Conservation (phyloP, 2,329 filamentous ascomycete genomes). For the Pseudocercospora ulei region DNA sequence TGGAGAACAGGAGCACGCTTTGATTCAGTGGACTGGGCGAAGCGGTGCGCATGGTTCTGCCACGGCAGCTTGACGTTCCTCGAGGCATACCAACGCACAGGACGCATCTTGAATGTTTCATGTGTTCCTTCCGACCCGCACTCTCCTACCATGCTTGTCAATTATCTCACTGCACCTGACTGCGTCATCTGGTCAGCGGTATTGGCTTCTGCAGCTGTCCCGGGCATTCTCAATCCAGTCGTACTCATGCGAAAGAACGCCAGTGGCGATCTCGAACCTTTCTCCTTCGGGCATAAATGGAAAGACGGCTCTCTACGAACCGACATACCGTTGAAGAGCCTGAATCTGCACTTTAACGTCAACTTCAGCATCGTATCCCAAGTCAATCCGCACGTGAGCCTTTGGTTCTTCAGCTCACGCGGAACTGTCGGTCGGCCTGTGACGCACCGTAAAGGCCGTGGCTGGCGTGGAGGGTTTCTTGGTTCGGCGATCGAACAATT, state of each 20-base stretch:
- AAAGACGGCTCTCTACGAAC: constrained; percentile 92
- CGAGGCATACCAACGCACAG: constrained; percentile 88
- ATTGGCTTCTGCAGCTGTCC: constrained; percentile 85
- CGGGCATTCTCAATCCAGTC: constrained; percentile 88
- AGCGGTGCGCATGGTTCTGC: constrained; percentile 77
- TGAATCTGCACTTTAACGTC: constrained; percentile 96
- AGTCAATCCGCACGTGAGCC: constrained; percentile 95
- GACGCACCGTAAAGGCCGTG: constrained; percentile 82
- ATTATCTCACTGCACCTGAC: constrained; percentile 89
- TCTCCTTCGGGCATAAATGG: constrained; percentile 98
- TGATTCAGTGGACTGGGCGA: constrained; percentile 85
- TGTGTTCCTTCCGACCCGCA: constrained; percentile 95
- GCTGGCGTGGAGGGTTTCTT: constrained; percentile 92
- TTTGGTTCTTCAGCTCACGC: constrained; percentile 95
- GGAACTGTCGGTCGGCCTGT: constrained; percentile 87
- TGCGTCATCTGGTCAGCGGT: constrained; percentile 98
- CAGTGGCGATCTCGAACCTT: constrained; percentile 69
- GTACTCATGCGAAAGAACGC: constrained; percentile 81
- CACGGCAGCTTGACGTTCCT: constrained; percentile 85
- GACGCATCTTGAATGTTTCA: constrained; percentile 86
- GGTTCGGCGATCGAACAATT: constrained; percentile 89
- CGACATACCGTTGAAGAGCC: constrained; percentile 85
- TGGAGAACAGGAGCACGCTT: constrained; percentile 89
- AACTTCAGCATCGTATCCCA: constrained; percentile 84
- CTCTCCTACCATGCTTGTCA: constrained; percentile 81